Evolutionary conservation across 2,329 filamentous ascomycete species (phyloP).

Genomic region (Colletotrichum costaricense): DNA sequence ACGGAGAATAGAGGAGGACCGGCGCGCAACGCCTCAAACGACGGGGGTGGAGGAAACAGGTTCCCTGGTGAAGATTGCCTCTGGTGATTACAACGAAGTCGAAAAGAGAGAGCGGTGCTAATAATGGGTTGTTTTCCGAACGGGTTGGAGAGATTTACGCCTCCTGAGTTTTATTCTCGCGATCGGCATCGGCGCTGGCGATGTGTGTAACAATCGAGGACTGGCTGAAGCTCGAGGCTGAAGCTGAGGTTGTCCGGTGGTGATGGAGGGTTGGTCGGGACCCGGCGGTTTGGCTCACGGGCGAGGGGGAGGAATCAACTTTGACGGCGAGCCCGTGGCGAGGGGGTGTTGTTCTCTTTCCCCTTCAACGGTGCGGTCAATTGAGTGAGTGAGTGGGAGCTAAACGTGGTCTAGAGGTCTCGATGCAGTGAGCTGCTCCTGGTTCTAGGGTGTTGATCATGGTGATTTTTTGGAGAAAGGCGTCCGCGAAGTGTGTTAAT

Average conservation of each 20-base stretch:
- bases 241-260: neutral
- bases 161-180: neutral
- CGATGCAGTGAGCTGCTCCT: neutral
- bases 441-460: neutral
- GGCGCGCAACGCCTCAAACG: too few relatives aligned
- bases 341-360: neutral
- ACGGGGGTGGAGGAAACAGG: too few relatives aligned
- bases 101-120: neutral
- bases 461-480: neutral
- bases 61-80: too few relatives aligned
- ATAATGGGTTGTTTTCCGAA: neutral
- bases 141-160: too few relatives aligned
- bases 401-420: neutral
- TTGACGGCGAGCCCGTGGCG: neutral
- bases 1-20: too few relatives aligned
- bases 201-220: neutral
- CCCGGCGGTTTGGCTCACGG: slow-evolving; percentile 7
- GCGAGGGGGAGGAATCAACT: neutral
- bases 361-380: neutral
- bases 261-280: neutral
- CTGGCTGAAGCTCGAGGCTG: neutral
- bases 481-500: neutral
- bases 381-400: neutral
- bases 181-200: neutral
- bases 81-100: too few relatives aligned